Evolutionary conservation across 1,284 basidiomycete genomes (phyloP).

Genomic region (Wallemia hederae): DNA sequence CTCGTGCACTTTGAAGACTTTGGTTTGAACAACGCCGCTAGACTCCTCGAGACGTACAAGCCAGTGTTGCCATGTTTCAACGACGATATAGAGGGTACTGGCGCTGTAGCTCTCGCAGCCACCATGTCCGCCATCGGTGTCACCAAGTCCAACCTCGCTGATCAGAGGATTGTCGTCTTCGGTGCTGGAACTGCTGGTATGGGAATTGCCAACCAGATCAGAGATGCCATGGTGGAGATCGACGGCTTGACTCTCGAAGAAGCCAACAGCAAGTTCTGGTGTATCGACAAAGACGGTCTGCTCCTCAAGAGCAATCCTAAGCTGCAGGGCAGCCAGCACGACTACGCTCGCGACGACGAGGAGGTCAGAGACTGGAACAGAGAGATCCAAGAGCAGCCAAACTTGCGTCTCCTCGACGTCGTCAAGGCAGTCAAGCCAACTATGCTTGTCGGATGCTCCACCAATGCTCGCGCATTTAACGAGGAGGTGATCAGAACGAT

Average conservation of each 20-base stretch:
- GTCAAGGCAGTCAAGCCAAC: constrained; percentile 37
- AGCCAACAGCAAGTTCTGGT: constrained; percentile 33
- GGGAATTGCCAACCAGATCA: constrained; percentile 39
- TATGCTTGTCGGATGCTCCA: constrained; percentile 52
- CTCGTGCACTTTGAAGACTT: constrained; percentile 8
- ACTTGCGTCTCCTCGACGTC: constrained; percentile 31
- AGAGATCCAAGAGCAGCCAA: constrained; percentile 14
- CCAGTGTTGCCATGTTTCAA: constrained; percentile 10
- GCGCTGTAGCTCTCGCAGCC: constrained; percentile 1
- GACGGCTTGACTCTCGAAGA: constrained; percentile 23
- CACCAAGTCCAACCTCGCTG: constrained; percentile 20
- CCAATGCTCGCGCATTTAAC: constrained; percentile 45
- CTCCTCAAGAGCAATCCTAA: background rate
- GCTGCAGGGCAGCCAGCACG: constrained; percentile 2
- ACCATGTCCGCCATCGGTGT: constrained; percentile 1
- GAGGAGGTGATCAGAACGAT: constrained; percentile 37
- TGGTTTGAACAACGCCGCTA: constrained; percentile 1
- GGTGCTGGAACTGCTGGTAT: constrained; percentile 58
- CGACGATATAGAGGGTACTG: constrained; percentile 14
- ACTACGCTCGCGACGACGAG: constrained; percentile 17
- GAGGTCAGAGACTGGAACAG: constrained; percentile 18
- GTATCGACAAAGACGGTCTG: constrained; percentile 1
- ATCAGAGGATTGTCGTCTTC: constrained; percentile 47
- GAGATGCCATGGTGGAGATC: constrained; percentile 38
- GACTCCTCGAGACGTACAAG: constrained; percentile 1